Conservation (phyloP, 129 eudicot species). For the Dittrichia graveolens region DNA sequence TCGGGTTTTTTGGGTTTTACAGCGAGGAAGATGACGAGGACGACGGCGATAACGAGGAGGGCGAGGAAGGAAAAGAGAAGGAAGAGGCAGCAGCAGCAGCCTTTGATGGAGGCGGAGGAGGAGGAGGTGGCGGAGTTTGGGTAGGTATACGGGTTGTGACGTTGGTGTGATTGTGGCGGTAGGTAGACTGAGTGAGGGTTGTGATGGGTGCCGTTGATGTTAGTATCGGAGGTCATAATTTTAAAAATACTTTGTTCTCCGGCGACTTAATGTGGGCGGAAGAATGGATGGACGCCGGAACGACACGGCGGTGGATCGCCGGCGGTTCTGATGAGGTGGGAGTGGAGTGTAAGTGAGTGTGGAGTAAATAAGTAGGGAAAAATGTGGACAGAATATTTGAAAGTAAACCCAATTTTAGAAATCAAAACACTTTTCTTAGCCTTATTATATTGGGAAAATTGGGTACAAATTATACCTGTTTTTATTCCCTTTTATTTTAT, state of each 20-base stretch:
- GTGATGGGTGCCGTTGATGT: conserved; percentile 24
- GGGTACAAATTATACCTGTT: background rate
- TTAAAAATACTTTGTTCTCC: background rate
- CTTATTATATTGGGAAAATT: background rate
- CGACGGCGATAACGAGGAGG: conserved; percentile 68
- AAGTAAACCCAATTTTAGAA: conserved; percentile 15
- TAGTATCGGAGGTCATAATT: conserved; percentile 15
- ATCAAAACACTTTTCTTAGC: background rate
- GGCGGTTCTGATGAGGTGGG: background rate
- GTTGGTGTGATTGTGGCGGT: conserved; percentile 16
- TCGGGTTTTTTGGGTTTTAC: conserved; percentile 84
- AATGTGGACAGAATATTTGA: conserved; percentile 21
- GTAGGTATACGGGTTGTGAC: conserved; percentile 39
- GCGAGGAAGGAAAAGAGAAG: conserved; percentile 88
- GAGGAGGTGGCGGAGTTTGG: conserved; percentile 52
- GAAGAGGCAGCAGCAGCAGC: conserved; percentile 97
- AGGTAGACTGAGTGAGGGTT: conserved; percentile 33
- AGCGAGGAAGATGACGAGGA: conserved; percentile 76
- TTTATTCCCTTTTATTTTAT: background rate
- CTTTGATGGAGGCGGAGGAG: conserved; percentile 75
- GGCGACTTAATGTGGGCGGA: background rate
- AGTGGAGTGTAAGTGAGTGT: conserved; percentile 6
- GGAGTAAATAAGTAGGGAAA: background rate
- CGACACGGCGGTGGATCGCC: background rate
- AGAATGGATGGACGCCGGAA: background rate